A percentile compares a stretch with the other conserved stretches of the same genome.
Conservation (phyloP, 2,329 filamentous ascomycete genomes). For the Clathrospora elynae region DNA sequence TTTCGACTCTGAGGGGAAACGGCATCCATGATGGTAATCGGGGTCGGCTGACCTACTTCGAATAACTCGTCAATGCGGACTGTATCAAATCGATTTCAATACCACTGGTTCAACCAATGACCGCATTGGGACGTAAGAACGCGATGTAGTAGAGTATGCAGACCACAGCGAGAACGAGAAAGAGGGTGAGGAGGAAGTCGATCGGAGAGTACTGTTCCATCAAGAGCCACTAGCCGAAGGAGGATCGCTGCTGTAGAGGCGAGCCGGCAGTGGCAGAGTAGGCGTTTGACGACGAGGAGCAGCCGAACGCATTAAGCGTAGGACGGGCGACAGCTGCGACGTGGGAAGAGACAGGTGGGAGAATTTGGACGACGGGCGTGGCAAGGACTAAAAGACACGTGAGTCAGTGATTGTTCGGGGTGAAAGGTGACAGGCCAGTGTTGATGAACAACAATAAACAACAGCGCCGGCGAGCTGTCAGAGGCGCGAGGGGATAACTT, state of each 20-base stretch:
- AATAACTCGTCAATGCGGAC: no score
- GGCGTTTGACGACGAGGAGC: not conserved
- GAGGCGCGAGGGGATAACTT: not conserved
- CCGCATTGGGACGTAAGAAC: no score
- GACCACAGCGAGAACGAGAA: not conserved
- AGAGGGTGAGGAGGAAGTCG: not conserved
- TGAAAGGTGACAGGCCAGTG: not conserved
- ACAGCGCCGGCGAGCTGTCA: not conserved
- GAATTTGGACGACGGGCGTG: constrained; percentile 4
- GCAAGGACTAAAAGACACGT: not conserved
- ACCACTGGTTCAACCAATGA: no score
- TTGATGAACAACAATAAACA: constrained; percentile 4
- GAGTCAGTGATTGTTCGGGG: not conserved
- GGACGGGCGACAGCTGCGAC: not conserved
- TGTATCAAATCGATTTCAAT: no score
- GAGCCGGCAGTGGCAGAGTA: not conserved
- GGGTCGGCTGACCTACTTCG: no score
- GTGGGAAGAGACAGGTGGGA: not conserved
- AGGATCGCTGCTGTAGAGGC: not conserved
- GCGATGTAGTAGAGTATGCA: not conserved
- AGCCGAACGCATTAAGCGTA: not conserved
- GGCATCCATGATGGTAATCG: no score
- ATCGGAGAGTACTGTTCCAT: constrained; percentile 1
- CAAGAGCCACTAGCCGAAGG: not conserved
- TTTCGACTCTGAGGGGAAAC: no score